Conservation (phyloP, 129 eudicot genomes). For the Tagetes erecta region DNA sequence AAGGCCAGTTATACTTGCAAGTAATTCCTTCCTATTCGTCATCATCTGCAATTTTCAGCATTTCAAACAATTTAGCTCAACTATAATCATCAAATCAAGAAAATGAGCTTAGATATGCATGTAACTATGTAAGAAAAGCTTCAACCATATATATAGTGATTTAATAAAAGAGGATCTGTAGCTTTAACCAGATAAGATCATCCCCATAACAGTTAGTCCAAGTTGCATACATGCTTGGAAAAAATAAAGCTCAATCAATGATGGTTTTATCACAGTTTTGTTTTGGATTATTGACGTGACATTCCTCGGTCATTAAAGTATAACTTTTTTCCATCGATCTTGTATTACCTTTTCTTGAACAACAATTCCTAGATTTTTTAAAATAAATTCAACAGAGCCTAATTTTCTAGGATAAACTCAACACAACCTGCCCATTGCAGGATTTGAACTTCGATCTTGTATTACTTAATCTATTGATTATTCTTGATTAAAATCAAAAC, state of each 20-base stretch:
- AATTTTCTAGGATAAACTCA: too few relatives aligned
- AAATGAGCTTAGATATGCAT: neutral
- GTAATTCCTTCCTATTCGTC: neutral
- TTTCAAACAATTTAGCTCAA: conserved; percentile 4
- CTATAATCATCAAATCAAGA: conserved; percentile 3
- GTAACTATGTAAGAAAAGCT: neutral
- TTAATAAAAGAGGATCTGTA: neutral
- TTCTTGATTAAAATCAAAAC: neutral
- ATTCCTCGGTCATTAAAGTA: neutral
- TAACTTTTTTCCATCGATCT: neutral
- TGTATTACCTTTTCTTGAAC: neutral
- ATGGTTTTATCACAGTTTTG: neutral
- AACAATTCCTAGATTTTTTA: too few relatives aligned
- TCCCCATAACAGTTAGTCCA: neutral
- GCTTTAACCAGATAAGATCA: neutral
- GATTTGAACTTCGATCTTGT: neutral
- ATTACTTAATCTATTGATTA: neutral
- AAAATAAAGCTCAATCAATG: neutral
- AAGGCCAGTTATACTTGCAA: conserved; percentile 2
- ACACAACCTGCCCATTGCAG: too few relatives aligned
- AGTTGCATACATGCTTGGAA: neutral
- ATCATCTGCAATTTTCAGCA: neutral
- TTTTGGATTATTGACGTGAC: neutral
- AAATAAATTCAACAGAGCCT: too few relatives aligned
- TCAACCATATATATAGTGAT: neutral